Conservation (phyloP, 495 filamentous ascomycete genomes). For the Trichoderma reesei region DNA sequence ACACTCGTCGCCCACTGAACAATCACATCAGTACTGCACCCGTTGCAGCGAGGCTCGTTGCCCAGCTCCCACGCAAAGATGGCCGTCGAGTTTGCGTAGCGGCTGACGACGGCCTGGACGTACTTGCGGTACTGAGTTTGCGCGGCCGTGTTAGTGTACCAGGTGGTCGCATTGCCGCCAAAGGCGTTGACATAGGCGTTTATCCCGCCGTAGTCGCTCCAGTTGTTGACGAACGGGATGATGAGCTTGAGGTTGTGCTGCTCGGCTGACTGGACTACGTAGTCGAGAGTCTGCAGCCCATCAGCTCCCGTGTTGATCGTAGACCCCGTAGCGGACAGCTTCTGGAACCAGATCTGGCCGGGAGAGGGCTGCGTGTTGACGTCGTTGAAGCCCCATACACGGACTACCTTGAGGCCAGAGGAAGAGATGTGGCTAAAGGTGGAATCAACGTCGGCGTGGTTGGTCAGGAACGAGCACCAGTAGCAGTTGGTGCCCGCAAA, state of each 20-base stretch:
- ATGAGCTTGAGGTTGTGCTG: slow-evolving; percentile 44
- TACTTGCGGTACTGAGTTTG: slow-evolving; percentile 55
- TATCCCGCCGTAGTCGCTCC: slow-evolving; percentile 59
- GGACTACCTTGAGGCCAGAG: slow-evolving; percentile 56
- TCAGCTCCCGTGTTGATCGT: slow-evolving; percentile 58
- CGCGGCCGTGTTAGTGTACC: slow-evolving; percentile 46
- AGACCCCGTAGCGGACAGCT: slow-evolving; percentile 39
- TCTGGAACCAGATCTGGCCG: slow-evolving; percentile 52
- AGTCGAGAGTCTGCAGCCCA: slow-evolving; percentile 57
- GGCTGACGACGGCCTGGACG: slow-evolving; percentile 50
- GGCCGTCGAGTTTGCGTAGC: slow-evolving; percentile 46
- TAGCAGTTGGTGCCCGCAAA: slow-evolving; percentile 65
- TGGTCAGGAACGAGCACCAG: slow-evolving; percentile 62
- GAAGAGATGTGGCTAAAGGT: slow-evolving; percentile 37
- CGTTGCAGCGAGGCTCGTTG: slow-evolving; percentile 62
- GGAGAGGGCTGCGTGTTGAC: slow-evolving; percentile 30
- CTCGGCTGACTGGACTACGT: slow-evolving; percentile 44
- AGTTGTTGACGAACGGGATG: slow-evolving; percentile 48
- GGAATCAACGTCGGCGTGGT: slow-evolving; percentile 54
- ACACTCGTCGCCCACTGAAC: slow-evolving; percentile 52
- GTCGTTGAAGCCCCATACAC: slow-evolving; percentile 67
- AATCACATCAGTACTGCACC: slow-evolving; percentile 47
- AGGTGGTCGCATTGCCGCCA: slow-evolving; percentile 42
- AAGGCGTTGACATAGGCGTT: slow-evolving; percentile 52
- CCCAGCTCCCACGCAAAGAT: slow-evolving; percentile 65